These are phyloP conservation scores for Fraxinus americana DNA, from an alignment of 257 asterid genomes.

Conservation along the genomic window DNA sequence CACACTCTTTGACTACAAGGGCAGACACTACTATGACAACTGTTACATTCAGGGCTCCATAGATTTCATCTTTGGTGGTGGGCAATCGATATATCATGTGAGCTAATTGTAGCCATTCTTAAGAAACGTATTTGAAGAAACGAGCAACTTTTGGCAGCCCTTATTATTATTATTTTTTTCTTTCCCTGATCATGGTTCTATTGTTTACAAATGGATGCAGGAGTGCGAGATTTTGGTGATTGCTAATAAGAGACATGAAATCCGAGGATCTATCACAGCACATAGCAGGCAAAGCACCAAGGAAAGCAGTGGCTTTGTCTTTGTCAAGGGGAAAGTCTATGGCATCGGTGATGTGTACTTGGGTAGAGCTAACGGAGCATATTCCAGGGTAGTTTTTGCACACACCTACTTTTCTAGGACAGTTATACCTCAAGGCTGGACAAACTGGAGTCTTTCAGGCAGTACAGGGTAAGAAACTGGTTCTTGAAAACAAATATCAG, in stretches of 20 bases:
- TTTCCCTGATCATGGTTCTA: background rate
- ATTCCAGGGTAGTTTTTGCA: conserved; percentile 72
- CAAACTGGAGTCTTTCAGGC: conserved; percentile 56
- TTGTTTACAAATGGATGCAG: conserved; percentile 33
- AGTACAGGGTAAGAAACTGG: conserved; percentile 48
- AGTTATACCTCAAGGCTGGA: conserved; percentile 72
- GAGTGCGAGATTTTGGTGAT: conserved; percentile 70
- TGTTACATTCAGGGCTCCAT: conserved; percentile 81
- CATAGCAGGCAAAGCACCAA: conserved; percentile 52
- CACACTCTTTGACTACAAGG: conserved; percentile 72
- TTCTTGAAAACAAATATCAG: background rate
- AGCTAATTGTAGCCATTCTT: conserved; percentile 11
- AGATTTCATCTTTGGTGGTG: conserved; percentile 77
- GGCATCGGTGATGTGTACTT: conserved; percentile 64
- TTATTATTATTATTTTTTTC: background rate
- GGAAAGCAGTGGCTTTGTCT: conserved; percentile 73
- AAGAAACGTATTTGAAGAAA: background rate
- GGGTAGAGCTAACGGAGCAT: conserved; percentile 72
- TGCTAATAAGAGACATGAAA: conserved; percentile 44
- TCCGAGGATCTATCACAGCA: conserved; percentile 70
- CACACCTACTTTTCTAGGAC: conserved; percentile 67
- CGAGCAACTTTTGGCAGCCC: background rate
- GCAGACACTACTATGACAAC: conserved; percentile 70
- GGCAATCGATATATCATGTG: conserved; percentile 68
- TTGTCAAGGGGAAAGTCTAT: conserved; percentile 64